Base-by-base conservation (phyloP, 2,329 filamentous ascomycete species). In the Bipolaris victoriae region DNA sequence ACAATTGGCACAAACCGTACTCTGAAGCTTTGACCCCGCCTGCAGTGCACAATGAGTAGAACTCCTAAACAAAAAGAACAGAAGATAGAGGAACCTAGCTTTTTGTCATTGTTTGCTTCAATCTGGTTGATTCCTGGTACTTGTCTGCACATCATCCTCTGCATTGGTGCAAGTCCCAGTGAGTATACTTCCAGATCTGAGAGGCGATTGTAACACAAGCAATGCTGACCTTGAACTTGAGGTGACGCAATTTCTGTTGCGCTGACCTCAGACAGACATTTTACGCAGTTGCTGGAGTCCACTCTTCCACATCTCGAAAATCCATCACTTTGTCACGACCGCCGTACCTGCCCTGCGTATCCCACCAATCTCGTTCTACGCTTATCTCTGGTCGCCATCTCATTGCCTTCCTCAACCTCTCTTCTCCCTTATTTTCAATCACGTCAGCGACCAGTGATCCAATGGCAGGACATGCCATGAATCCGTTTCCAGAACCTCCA, bases 361-460 rank as follows among this genome's bases (percentile, higher is more conserved):
- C 76, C 62, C 75, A 76, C 80, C 78, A 83, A 61, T 83, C 72
- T 24, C 81, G 73, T 9, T 71, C 57, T 1, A 78, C 68, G 7
- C 81, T 81, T 1, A 76, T 82, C 65, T 84, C 82, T 0, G 83
- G 82, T 49, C 83, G 72, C 83, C 83, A 85, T 48, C 79, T 71
- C 60, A 83, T 79, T 10, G 78, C 76, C 13, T 75, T 66, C 53
- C 74, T 75, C 58, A 84, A 64, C 46, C 76, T 75, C 7, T 65
- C 67, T 39, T 83, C 80, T 37, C 83, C 57, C 7, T 64, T 75
- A 0, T 74, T 37, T 24, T 64, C 52, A 7, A 85, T 49, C 4
- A 76, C 76, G 67, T 85, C 82, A 1, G 71, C 77, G 22, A 85
- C 81, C 20, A 83, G 78, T 4, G 76, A 72, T 1, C 83, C 83